phyloP scores from a whole-genome alignment of 345 rosid genomes.

The Cardamine occulta region DNA sequence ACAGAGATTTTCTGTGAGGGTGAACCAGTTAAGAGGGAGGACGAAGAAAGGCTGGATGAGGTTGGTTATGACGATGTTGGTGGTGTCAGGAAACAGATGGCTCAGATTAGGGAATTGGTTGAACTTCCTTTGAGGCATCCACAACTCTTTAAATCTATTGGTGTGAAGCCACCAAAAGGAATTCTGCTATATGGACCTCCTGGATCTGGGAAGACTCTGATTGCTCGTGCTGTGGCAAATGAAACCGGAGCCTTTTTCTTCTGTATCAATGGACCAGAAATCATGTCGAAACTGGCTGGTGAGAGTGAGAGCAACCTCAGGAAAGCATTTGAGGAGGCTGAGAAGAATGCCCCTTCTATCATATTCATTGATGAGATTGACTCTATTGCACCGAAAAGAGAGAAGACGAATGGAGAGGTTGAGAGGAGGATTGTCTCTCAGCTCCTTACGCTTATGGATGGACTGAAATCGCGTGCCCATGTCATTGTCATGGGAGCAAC shows the following conservation, averaged over 20 bases:
- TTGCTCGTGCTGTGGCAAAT: slow-evolving; percentile 96
- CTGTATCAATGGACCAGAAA: slow-evolving; percentile 94
- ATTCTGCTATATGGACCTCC: slow-evolving; percentile 88
- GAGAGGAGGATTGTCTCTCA: slow-evolving; percentile 98
- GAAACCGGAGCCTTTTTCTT: slow-evolving; percentile 98
- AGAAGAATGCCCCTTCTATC: slow-evolving; percentile 96
- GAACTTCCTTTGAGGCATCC: slow-evolving; percentile 97
- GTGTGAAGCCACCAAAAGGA: slow-evolving; percentile 98
- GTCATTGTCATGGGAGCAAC: slow-evolving; percentile 97
- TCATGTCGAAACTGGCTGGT: slow-evolving; percentile 96
- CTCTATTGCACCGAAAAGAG: slow-evolving; percentile 95
- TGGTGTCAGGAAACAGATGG: slow-evolving; percentile 99
- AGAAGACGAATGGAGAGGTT: slow-evolving; percentile 95
- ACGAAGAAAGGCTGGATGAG: slow-evolving; percentile 89
- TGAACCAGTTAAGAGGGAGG: slow-evolving; percentile 92
- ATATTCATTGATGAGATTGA: slow-evolving; percentile 94
- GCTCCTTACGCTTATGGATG: slow-evolving; percentile 95
- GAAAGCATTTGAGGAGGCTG: slow-evolving; percentile 97
- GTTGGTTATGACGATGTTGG: slow-evolving; percentile 99
- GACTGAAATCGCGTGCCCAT: slow-evolving; percentile 87
- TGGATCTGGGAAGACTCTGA: slow-evolving; percentile 86
- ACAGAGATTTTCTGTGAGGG: slow-evolving; percentile 98
- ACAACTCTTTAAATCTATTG: slow-evolving; percentile 92
- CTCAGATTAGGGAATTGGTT: slow-evolving; percentile 93
- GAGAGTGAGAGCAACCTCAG: slow-evolving; percentile 99